Evolutionary conservation across 139 green algal genomes (phyloP), one percentile per base, ranked within the genome.

Genomic region (Pleodorina starrii): DNA sequence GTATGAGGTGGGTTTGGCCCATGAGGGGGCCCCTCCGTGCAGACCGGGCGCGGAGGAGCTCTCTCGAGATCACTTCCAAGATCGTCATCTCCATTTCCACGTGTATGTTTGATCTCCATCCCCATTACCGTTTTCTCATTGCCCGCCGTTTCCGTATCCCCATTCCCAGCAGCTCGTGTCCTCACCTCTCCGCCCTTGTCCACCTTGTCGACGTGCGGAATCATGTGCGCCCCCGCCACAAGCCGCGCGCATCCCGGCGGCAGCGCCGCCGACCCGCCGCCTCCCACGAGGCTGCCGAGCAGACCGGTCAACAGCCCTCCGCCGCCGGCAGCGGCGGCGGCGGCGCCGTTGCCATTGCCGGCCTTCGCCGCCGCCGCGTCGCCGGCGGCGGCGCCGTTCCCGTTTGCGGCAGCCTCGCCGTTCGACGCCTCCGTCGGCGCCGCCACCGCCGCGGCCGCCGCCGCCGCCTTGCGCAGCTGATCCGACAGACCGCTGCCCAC

Each of bases 161-260:
- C n/a, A n/a, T n/a, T n/a, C n/a, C n/a, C n/a, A n/a, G n/a, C n/a
- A n/a, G n/a, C n/a, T n/a, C n/a, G n/a, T n/a, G n/a, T n/a, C n/a
- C 54, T 66, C 81, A 87, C 81, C 81, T 99, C 97, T 1, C 97
- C 97, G 36, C 96, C 96, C 66, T 93, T 97, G 12, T 94, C 77
- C 0, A 89, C 94, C 92, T 98, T 98, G 86, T 93, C 92, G 27
- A 96, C 91, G 85, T 98, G 96, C 1, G 96, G 96, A 48, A 97
- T 94, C 83, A 95, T 93, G 83, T 86, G 74, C 5, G 90, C 91
- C 7, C 88, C 85, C 21, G 92, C 89, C 21, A 94, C 66, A 43
- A 96, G 77, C 72, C 77, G 57, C 57, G 94, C 40, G 19, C 78
- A 84, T 46, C 87, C 75, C 48, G 63, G 27, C 25, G 79, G 79